Conservation (phyloP, 148 eudicot species). For the Dysphania ambrosioides region DNA sequence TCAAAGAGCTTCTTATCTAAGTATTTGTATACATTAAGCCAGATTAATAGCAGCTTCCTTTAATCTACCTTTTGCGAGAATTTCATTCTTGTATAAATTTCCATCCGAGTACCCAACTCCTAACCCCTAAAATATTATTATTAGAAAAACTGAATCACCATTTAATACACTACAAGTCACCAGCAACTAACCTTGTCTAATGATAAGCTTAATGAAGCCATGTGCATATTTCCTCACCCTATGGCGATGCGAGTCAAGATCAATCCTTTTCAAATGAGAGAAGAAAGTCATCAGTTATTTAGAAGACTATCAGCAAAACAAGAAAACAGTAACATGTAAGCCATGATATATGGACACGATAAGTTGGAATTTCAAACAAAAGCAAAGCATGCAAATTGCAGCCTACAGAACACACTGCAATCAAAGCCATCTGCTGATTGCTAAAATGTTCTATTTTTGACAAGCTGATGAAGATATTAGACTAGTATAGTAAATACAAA, state of each 20-base stretch:
- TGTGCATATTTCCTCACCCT: conserved; percentile 84
- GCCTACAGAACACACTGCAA: not conserved
- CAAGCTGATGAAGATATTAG: not conserved
- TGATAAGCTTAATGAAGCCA: conserved; percentile 76
- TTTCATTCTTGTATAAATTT: no score
- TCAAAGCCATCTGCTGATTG: not conserved
- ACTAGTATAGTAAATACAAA: not conserved
- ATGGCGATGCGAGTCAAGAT: conserved; percentile 85
- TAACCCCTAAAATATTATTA: not conserved
- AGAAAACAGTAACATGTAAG: not conserved
- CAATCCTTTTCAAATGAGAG: conserved; percentile 49
- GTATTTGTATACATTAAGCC: not conserved
- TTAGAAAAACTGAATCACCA: not conserved
- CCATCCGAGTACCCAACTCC: not conserved
- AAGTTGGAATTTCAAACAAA: not conserved
- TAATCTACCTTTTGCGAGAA: no score
- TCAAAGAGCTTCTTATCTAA: not conserved
- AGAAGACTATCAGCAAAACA: not conserved
- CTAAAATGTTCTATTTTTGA: not conserved
- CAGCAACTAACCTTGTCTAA: conserved; percentile 68
- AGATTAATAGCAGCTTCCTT: no score
- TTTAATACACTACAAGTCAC: conserved; percentile 8
- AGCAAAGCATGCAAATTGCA: conserved; percentile 10
- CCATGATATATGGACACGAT: not conserved
- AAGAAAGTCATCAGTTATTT: conserved; percentile 1